phyloP scores from a whole-genome alignment of 2,329 filamentous ascomycete genomes.

The Epichloe glyceriae region DNA sequence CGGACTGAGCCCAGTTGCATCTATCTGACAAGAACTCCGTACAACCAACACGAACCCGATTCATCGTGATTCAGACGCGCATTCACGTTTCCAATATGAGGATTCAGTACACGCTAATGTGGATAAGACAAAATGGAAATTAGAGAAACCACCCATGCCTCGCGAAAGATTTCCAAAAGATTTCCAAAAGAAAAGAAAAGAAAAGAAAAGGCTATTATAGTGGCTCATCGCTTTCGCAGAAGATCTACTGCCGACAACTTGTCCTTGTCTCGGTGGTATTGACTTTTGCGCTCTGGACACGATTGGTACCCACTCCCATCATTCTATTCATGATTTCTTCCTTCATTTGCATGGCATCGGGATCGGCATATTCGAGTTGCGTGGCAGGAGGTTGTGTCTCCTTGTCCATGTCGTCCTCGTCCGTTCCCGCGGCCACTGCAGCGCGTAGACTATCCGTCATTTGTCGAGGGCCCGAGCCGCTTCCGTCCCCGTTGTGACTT shows the following conservation, averaged over 20 bases:
- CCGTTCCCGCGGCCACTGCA: conserved; percentile 4
- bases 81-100: too few species aligned
- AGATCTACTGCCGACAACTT: background rate
- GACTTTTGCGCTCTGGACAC: background rate
- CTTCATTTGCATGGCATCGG: conserved; percentile 31
- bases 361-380: conserved; percentile 41
- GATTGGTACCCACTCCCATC: conserved; percentile 13
- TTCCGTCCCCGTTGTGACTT: conserved; percentile 19
- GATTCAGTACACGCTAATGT: too few species aligned
- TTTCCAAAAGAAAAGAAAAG: background rate
- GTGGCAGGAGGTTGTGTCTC: conserved; percentile 29
- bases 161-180: background rate
- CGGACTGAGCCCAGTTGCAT: too few species aligned
- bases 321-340: conserved; percentile 33
- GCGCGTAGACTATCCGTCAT: conserved; percentile 4
- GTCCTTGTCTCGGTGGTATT: background rate
- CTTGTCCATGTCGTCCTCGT: conserved; percentile 12
- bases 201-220: background rate
- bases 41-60: too few species aligned
- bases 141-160: too few species aligned
- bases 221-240: conserved; percentile 3
- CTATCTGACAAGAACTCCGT: too few species aligned
- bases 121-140: too few species aligned
- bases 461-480: conserved; percentile 11
- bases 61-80: too few species aligned